Base-by-base conservation (phyloP, 2,329 filamentous ascomycete genomes). In the Bertia moriformis region DNA sequence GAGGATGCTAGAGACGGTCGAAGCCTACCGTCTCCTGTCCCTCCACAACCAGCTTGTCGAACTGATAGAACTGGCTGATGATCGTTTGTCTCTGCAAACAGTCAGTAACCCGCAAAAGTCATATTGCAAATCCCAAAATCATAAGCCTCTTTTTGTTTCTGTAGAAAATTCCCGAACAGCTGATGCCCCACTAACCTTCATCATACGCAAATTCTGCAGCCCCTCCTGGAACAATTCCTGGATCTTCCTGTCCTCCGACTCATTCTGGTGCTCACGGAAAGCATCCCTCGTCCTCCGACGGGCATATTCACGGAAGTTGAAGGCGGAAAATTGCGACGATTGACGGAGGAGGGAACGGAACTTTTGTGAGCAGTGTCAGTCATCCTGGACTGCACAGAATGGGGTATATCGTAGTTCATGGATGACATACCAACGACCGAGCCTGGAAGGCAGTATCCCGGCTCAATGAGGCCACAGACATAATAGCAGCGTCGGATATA, bases 221-320 rank as follows among this genome's bases (percentile, higher is more conserved):
- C 88, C 91, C 53, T 84, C 82, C 60, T 95, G 86, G 49, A 96
- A 71, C 51, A 95, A 64, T 60, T 93, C 87, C 60, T 96, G 87
- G 57, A 93, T 69, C 62, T 71, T 69, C 45, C 85, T 69, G 47
- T 75, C 69, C 54, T 95, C 91, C 36, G 73, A 64, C 51, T 86
- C 80, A 41, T 61, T 56, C 59, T 75, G 71, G 59, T 93, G 72
- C 58, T 93, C 86, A 51, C 82, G 74, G 61, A 96, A 98, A 3
- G 85, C 80, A 66, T 96, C 91, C 57, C 73, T 74, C 56, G 91
- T 94, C 59, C 89, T 76, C 55, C 91, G 80, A 61, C 79, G 83
- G 40, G 91, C 88, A 61, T 98, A 98, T 59, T 95, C 89, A 63
- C 91, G 78, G 71, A 95, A 98, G 65, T 96, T 98, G 69, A 96